Conservation (phyloP, 1,139 yeast genomes). For the Magnusiomyces suaveolens region DNA sequence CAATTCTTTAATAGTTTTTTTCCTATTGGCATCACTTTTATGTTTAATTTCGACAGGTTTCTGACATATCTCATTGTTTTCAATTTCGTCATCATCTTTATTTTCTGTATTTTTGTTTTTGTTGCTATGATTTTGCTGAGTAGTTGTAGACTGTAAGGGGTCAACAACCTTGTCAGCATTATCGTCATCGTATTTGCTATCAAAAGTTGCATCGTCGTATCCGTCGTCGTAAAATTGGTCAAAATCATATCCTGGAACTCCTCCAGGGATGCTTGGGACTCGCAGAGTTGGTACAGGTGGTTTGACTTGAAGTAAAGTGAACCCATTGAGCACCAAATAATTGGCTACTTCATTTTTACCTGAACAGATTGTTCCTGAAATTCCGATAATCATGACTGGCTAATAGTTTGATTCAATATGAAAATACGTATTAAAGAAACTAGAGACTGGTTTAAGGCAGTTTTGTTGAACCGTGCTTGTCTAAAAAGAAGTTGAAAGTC, state of each 20-base stretch:
- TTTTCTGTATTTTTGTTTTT: background rate
- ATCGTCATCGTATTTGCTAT: background rate
- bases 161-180: background rate
- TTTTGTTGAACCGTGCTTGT: too few species aligned
- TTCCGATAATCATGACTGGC: slow-evolving; percentile 62
- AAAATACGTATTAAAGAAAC: too few species aligned
- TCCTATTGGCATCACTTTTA: background rate
- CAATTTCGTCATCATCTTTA: background rate
- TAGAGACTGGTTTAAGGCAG: too few species aligned
- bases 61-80: background rate
- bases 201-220: background rate
- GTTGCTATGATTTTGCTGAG: background rate
- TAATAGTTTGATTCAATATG: too few species aligned
- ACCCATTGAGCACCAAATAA: slow-evolving; percentile 51
- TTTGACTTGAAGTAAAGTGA: slow-evolving; percentile 28
- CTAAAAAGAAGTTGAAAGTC: too few species aligned
- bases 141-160: background rate
- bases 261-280: slow-evolving; percentile 4
- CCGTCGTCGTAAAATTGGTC: background rate
- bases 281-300: slow-evolving; percentile 1
- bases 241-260: background rate
- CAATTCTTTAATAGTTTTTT: background rate
- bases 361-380: slow-evolving; percentile 61
- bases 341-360: slow-evolving; percentile 61
- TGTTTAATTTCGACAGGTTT: background rate